Evolutionary conservation across 2,329 filamentous ascomycete species (phyloP).

Genomic region (Beauveria sp.): DNA sequence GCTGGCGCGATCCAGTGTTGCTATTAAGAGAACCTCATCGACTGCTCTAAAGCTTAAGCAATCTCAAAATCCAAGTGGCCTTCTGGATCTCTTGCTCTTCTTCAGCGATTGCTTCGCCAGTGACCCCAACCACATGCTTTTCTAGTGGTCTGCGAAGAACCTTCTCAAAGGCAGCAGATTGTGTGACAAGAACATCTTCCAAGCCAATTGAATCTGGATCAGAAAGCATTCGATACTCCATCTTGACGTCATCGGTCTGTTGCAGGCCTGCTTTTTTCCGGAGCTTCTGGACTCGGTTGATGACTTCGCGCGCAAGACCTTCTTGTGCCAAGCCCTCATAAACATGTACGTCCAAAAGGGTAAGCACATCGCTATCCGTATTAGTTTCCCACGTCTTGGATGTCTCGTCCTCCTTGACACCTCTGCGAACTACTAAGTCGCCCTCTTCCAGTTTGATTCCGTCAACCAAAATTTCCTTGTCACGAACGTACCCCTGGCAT

Average conservation of each 20-base stretch:
- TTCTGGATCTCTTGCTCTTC: constrained; percentile 84
- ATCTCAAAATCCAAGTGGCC: constrained; percentile 67
- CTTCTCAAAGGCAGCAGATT: constrained; percentile 68
- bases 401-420: constrained; percentile 62
- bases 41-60: constrained; percentile 58
- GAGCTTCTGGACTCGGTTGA: constrained; percentile 85
- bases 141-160: constrained; percentile 70
- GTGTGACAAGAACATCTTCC: constrained; percentile 59
- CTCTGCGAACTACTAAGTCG: constrained; percentile 71
- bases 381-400: constrained; percentile 77
- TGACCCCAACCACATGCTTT: constrained; percentile 20
- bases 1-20: not conserved
- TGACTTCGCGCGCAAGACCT: constrained; percentile 82
- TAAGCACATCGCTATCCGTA: constrained; percentile 82
- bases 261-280: constrained; percentile 90
- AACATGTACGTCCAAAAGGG: constrained; percentile 74
- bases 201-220: constrained; percentile 74
- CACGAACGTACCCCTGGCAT: constrained; percentile 68
- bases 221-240: constrained; percentile 78
- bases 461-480: constrained; percentile 71
- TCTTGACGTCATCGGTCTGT: constrained; percentile 88
- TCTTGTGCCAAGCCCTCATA: constrained; percentile 84
- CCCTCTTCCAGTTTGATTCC: constrained; percentile 76
- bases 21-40: not conserved
- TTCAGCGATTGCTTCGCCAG: constrained; percentile 55